phyloP scores from a whole-genome alignment of 75 land plant species.

The Selaginella tamariscina region DNA sequence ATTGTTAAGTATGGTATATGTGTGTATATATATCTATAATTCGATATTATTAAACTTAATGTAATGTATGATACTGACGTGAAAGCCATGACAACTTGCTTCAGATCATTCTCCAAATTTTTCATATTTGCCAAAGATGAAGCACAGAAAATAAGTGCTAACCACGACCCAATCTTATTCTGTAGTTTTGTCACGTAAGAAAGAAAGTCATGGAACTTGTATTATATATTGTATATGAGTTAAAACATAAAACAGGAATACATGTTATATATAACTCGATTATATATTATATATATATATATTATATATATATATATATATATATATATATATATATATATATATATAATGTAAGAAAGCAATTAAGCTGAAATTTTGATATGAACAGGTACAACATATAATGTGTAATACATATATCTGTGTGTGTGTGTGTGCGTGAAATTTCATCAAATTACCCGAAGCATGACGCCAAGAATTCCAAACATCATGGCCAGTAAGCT shows the following conservation, averaged over 20 bases:
- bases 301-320: too few relatives aligned
- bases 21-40: too few relatives aligned
- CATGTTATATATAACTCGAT: too few relatives aligned
- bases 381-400: background rate
- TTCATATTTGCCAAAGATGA: conserved; percentile 78
- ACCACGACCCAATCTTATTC: conserved; percentile 83
- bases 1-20: too few relatives aligned
- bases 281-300: too few relatives aligned
- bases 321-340: too few relatives aligned
- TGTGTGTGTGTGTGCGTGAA: background rate
- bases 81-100: conserved; percentile 85
- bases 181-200: conserved; percentile 9
- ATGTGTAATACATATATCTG: background rate
- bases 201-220: background rate
- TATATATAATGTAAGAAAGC: too few relatives aligned
- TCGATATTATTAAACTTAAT: background rate
- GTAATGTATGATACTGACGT: conserved; percentile 40
- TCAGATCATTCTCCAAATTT: conserved; percentile 69
- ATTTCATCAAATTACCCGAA: conserved; percentile 32
- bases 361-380: background rate
- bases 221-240: background rate
- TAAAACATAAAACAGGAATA: too few relatives aligned
- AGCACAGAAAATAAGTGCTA: conserved; percentile 73
- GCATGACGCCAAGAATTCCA: conserved; percentile 64
- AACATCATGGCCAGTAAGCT: conserved; percentile 63